Base-by-base conservation (phyloP, 179 eudicot species). In the Gypsophila paniculata region DNA sequence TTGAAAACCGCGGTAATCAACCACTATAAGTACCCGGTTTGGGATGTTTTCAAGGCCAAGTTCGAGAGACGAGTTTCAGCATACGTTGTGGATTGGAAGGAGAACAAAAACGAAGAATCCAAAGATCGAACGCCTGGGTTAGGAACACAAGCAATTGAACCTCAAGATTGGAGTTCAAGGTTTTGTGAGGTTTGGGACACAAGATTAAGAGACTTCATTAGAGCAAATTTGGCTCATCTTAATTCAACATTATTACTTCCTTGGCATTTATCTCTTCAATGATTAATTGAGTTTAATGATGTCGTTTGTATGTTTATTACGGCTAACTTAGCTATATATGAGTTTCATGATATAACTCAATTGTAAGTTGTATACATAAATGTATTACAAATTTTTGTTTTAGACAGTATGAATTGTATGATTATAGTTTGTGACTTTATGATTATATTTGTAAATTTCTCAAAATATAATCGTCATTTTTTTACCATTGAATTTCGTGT, bases 61-160 rank as follows among this genome's bases (percentile, higher is more conserved):
- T 92, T 92, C 29, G 78, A 79, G 0, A 81, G 96, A 66, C 82
- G 97, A 77, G 97, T 87, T 57, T 93, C 97, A 2, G 90, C 97
- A 2, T 90, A 90, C 65, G 97, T 92, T 15, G 73, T 84, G 0
- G 96, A 92, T 75, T 90, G 97, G 97, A 89, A 78, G 73, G 83
- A 86, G 38, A 76, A 81, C 19, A 72, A 75, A 46, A 90, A 92
- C 51, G 91, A 77, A 23, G 86, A 89, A 42, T 90, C 97, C 5
- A 88, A 82, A 73, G 97, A 92, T 70, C 77, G 93, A 44, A 86
- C 96, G 42, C 97, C 97, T 0, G 96, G 97, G n/a, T 78, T 92
- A 34, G 96, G 97, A 5, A 92, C 96, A 0, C 78, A 67, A 78
- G 89, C 97, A 0, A 67, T 90, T 57, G 89, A 90, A 54, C 97